Conservation (phyloP, 768 basidiomycete genomes). For the Russula sp. region DNA sequence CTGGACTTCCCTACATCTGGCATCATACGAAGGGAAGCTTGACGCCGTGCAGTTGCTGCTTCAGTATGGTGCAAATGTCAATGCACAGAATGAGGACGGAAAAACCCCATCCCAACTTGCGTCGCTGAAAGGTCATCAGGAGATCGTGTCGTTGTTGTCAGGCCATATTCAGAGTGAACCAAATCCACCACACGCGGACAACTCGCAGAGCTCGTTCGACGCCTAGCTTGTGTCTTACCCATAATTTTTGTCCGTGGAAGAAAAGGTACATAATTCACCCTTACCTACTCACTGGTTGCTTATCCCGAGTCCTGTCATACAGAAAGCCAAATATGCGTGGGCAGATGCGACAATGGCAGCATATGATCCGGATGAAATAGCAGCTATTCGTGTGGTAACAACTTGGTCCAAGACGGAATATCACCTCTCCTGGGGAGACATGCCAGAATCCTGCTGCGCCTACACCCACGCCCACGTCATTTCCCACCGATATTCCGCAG, state of each 20-base stretch:
- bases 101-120: too few species aligned
- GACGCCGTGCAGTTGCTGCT: too few species aligned
- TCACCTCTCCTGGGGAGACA: slow-evolving; percentile 32
- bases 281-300: slow-evolving; percentile 10
- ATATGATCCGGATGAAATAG: slow-evolving; percentile 25
- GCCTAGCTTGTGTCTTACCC: slow-evolving; percentile 42
- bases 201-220: slow-evolving; percentile 30
- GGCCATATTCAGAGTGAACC: too few species aligned
- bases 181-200: slow-evolving; percentile 18
- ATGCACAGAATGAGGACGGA: too few species aligned
- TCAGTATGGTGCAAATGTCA: too few species aligned
- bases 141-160: too few species aligned
- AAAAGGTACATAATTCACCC: slow-evolving; percentile 46
- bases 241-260: slow-evolving; percentile 37
- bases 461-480: too few species aligned
- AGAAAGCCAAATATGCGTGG: slow-evolving; percentile 35
- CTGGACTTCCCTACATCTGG: too few species aligned
- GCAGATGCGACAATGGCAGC: slow-evolving; percentile 32
- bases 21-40: too few species aligned
- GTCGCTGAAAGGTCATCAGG: too few species aligned
- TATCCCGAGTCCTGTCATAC: slow-evolving; percentile 9
- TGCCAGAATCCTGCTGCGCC: too few species aligned
- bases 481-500: too few species aligned
- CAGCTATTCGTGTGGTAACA: slow-evolving; percentile 37
- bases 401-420: slow-evolving; percentile 36